A percentile compares a stretch with the other conserved stretches of the same genome.
phyloP scores from a whole-genome alignment of 2,329 filamentous ascomycete species.

The Colletotrichum sp. region DNA sequence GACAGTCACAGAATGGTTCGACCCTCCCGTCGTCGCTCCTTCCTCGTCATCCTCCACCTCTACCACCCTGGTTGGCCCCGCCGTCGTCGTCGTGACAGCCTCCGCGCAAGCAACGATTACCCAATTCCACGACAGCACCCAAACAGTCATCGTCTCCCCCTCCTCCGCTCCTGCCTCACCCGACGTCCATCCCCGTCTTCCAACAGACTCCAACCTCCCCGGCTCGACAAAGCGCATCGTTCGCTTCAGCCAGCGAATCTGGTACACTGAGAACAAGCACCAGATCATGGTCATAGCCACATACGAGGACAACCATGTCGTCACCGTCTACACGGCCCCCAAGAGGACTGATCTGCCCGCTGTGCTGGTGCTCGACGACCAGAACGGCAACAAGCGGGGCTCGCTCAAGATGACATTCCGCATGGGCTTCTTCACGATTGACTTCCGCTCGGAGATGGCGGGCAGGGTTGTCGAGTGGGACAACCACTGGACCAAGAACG shows the following conservation, averaged over 20 bases:
- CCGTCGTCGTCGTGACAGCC: not conserved
- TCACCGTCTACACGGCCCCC: not conserved
- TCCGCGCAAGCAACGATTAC: not conserved
- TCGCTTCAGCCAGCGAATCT: not conserved
- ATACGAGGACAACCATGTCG: not conserved
- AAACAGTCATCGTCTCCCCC: not conserved
- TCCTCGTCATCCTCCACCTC: not conserved
- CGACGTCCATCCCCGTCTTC: not conserved
- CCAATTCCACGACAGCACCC: not conserved
- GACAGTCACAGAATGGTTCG: not conserved
- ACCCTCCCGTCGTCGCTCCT: not conserved
- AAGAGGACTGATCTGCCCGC: not conserved
- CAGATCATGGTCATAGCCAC: not conserved
- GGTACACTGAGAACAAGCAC: not conserved
- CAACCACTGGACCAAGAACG: not conserved
- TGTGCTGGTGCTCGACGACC: fast-evolving
- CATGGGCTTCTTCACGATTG: not conserved
- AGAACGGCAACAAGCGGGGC: not conserved
- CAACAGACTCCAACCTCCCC: not conserved
- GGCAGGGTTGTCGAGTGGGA: not conserved
- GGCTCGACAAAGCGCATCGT: not conserved
- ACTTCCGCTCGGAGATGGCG: not conserved
- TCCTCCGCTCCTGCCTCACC: not conserved
- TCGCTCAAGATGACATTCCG: not conserved
- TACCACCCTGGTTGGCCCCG: not conserved